Conservation (phyloP, 2,329 filamentous ascomycete species). For the Fusarium bulbicola region DNA sequence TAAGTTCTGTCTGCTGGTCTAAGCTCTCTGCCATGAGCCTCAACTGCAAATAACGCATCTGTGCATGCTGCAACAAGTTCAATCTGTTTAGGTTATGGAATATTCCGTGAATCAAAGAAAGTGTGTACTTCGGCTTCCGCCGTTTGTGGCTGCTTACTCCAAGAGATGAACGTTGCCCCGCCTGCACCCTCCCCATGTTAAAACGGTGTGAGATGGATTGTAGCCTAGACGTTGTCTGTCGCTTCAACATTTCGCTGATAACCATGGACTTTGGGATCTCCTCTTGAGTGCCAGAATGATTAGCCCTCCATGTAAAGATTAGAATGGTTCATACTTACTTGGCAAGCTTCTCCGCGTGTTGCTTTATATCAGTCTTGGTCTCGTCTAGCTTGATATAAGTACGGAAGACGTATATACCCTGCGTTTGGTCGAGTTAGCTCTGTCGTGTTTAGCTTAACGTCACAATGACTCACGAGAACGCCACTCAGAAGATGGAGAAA, state of each 20-base stretch:
- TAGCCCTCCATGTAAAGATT: background rate
- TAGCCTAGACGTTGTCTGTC: background rate
- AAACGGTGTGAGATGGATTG: background rate
- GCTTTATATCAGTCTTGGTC: background rate
- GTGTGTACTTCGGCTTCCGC: background rate
- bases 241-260: background rate
- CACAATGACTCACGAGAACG: background rate
- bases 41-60: too few relatives aligned
- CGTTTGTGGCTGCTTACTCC: background rate
- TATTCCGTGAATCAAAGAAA: background rate
- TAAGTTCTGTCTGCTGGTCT: too few relatives aligned
- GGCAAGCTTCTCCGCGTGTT: background rate
- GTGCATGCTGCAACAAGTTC: rapidly evolving
- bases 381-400: background rate
- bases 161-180: background rate
- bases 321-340: background rate
- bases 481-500: conserved; percentile 5
- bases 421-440: background rate
- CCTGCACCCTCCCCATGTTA: too few relatives aligned
- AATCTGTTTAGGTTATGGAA: background rate
- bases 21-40: too few relatives aligned
- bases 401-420: background rate
- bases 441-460: rapidly evolving
- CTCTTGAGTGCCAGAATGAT: background rate
- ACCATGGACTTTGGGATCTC: background rate